Conservation (phyloP, 371 early-diverging fungal genomes). For the Mucor circinelloides region DNA sequence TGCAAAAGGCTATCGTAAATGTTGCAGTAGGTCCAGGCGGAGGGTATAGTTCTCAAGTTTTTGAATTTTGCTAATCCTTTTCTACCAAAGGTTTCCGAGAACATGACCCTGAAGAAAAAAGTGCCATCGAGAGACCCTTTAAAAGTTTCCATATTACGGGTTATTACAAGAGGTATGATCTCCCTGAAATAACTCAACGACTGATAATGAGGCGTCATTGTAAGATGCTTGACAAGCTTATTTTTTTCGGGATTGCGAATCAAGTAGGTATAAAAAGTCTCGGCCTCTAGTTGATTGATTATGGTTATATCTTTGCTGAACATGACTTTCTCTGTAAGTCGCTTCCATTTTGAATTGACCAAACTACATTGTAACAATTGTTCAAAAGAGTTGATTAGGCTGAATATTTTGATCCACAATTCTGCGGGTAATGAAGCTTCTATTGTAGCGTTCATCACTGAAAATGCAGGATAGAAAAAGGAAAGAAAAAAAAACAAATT, state of each 20-base stretch:
- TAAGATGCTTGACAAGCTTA: not conserved
- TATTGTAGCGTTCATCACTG: no score
- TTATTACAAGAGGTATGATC: not conserved
- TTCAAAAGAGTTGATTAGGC: not conserved
- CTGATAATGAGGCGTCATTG: not conserved
- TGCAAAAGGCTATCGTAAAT: not conserved
- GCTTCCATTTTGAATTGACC: not conserved
- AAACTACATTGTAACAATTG: not conserved
- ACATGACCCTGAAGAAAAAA: not conserved
- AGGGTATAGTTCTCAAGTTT: not conserved
- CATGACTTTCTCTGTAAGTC: not conserved
- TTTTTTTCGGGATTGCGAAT: not conserved
- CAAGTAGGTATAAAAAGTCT: not conserved
- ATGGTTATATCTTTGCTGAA: not conserved
- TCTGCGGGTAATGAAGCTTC: not conserved
- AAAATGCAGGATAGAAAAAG: no score
- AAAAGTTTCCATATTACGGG: not conserved
- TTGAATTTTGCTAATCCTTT: not conserved
- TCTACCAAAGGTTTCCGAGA: not conserved
- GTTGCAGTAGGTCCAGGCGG: not conserved
- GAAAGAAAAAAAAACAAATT: no score
- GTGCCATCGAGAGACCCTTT: not conserved
- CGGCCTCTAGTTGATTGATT: not conserved
- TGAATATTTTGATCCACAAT: not conserved
- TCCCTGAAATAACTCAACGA: not conserved